Evolutionary conservation across 306 rosid species (phyloP), one percentile per base, ranked within the genome.

Genomic region (Neltuma alba): DNA sequence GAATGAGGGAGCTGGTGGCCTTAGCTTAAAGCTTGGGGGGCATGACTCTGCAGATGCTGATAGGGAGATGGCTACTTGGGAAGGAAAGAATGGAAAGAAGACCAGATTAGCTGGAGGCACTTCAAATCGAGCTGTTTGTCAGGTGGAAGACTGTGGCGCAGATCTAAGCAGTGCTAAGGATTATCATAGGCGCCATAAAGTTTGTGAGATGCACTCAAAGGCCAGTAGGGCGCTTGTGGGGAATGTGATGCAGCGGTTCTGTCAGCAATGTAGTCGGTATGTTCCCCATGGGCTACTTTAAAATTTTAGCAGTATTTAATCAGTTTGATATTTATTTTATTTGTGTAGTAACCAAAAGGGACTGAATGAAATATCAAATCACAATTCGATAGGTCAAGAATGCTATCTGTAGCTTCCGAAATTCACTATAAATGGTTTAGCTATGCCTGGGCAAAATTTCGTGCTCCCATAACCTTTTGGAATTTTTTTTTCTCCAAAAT

Each of bases 201-300:
- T 95, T 68, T 95, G 99, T 62, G 94, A 91, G 80, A 70, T 89
- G 79, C 99, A 95, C 84, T 91, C 99, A 44, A 95, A 93, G 90
- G 97, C 97, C 13, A 82, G 81, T 78, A 88, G 76, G 79, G 98
- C 99, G 1, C 92, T 83, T 58, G 98, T 95, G 7, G 97, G 92
- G 25, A 91, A 83, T 37, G 81, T 83, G 18, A 80, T 93, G 99
- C 98, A 95, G 81, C 83, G 99, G 38, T 95, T 95, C 83, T 95
- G 99, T 81, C 99, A 95, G 72, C 99, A 95, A 77, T 95, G 99
- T 78, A 95, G 99, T 76, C 88, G 99, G 99, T 90, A 76, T 80
- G 87, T 77, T 76, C 45, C 48, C 55, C 66, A 75, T 71, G 18
- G 42, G 48, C 66, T 85, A 34, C 12, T 70, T 37, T 64, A n/a